phyloP scores from a whole-genome alignment of 176 grass and related monocot genomes.

The Aegilops umbellulata region DNA sequence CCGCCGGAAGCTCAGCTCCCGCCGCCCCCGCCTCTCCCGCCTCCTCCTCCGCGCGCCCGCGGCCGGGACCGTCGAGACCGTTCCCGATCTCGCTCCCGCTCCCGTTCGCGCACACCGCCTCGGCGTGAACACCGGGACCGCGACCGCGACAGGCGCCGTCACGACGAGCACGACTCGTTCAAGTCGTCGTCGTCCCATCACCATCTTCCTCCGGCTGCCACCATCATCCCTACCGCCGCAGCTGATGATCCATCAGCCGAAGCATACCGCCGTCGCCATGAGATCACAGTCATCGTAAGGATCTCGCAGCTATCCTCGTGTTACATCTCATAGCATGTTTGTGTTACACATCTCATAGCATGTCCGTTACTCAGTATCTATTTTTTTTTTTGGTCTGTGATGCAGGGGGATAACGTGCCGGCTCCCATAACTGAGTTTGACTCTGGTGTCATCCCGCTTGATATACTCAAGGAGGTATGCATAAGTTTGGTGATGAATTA shows the following conservation, averaged over 20 bases:
- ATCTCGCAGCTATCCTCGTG: neutral
- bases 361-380: neutral
- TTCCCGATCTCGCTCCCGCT: conserved; percentile 29
- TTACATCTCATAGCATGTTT: neutral
- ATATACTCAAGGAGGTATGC: conserved; percentile 95
- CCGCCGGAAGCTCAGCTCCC: conserved; percentile 49
- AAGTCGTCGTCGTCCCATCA: conserved; percentile 33
- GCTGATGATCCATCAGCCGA: conserved; percentile 51
- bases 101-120: conserved; percentile 42
- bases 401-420: conserved; percentile 83
- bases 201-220: conserved; percentile 15
- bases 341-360: neutral
- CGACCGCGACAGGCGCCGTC: conserved; percentile 51
- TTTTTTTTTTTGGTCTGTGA: conserved; percentile 20
- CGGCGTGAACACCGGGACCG: conserved; percentile 40
- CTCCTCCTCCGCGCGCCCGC: conserved; percentile 46
- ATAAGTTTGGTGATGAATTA: conserved; percentile 19
- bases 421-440: conserved; percentile 82
- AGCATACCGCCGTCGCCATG: conserved; percentile 73
- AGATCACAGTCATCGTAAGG: conserved; percentile 84
- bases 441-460: conserved; percentile 61
- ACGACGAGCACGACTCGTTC: conserved; percentile 45
- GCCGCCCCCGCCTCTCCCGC: conserved; percentile 60
- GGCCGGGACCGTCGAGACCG: neutral
- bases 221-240: neutral